Percentiles rank a stretch among this genome's conserved stretches.
phyloP scores from a whole-genome alignment of 2,329 filamentous ascomycete genomes.

The Cladosporium velox region DNA sequence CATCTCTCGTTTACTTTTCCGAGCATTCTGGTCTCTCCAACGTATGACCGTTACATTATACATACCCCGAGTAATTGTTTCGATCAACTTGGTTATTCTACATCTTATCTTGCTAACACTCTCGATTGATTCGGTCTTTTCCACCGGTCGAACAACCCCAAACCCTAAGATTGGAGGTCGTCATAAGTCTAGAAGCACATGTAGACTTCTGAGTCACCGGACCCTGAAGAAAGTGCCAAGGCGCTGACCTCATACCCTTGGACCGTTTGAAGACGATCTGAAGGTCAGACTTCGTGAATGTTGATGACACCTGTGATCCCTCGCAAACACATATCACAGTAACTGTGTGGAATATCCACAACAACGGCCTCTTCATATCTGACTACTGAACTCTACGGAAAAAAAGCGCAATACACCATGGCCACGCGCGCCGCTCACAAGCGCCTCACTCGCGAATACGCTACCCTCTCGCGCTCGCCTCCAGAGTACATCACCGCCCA shows the following conservation, averaged over 20 bases:
- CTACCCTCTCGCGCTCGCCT: slow-evolving; percentile 38
- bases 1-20: background rate
- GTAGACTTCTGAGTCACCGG: background rate
- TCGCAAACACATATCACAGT: background rate
- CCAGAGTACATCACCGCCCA: slow-evolving; percentile 38
- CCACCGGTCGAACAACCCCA: background rate
- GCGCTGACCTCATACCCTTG: background rate
- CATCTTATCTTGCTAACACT: background rate
- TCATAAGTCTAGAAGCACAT: background rate
- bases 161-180: background rate
- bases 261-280: background rate
- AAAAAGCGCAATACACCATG: slow-evolving; percentile 29
- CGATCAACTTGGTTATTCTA: background rate
- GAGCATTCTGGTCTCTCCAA: background rate
- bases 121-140: background rate
- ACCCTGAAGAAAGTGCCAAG: background rate
- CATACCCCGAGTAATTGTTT: background rate
- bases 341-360: background rate
- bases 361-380: background rate
- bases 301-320: background rate
- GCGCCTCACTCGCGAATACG: slow-evolving; percentile 42
- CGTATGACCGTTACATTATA: background rate
- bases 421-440: slow-evolving; percentile 44
- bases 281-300: background rate
- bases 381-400: background rate